Percentiles rank a stretch among this genome's conserved stretches.
phyloP scores from a whole-genome alignment of 805 yeast species.

The Kregervanrija pseudodelftensis region DNA sequence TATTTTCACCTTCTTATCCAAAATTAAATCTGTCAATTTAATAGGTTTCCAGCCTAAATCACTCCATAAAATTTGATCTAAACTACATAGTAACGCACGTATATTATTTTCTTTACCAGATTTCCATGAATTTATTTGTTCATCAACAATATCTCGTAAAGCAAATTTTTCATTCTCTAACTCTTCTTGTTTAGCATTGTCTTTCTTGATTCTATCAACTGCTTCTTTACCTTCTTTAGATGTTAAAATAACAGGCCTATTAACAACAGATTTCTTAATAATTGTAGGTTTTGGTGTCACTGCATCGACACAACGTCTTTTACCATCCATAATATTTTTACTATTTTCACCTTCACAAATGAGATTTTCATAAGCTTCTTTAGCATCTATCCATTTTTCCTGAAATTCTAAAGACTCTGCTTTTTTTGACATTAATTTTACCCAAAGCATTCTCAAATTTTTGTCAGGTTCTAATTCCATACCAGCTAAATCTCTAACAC shows the following conservation, averaged over 20 bases:
- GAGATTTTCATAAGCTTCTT: conserved; percentile 51
- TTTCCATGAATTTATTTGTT: conserved; percentile 55
- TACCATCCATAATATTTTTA: conserved; percentile 67
- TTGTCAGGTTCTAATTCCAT: conserved; percentile 42
- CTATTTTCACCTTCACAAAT: conserved; percentile 63
- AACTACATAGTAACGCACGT: conserved; percentile 64
- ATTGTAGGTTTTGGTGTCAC: conserved; percentile 47
- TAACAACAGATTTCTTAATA: conserved; percentile 16
- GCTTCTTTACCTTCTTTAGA: background rate
- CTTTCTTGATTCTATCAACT: conserved; percentile 36
- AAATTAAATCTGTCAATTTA: conserved; percentile 65
- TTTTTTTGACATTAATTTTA: conserved; percentile 56
- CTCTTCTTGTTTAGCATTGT: conserved; percentile 36
- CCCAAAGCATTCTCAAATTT: conserved; percentile 61
- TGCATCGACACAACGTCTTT: conserved; percentile 64
- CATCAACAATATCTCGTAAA: conserved; percentile 57
- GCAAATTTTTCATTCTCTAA: conserved; percentile 52
- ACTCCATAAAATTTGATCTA: conserved; percentile 64
- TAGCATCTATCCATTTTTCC: conserved; percentile 63
- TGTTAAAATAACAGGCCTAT: background rate
- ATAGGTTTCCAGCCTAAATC: conserved; percentile 61
- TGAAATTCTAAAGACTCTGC: conserved; percentile 82
- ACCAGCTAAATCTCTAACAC: conserved; percentile 6
- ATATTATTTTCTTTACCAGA: conserved; percentile 73
- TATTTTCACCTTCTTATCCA: conserved; percentile 85